Evolutionary conservation across 208 protist species (phyloP).

Genomic region (Blastocrithidia nonstop): DNA sequence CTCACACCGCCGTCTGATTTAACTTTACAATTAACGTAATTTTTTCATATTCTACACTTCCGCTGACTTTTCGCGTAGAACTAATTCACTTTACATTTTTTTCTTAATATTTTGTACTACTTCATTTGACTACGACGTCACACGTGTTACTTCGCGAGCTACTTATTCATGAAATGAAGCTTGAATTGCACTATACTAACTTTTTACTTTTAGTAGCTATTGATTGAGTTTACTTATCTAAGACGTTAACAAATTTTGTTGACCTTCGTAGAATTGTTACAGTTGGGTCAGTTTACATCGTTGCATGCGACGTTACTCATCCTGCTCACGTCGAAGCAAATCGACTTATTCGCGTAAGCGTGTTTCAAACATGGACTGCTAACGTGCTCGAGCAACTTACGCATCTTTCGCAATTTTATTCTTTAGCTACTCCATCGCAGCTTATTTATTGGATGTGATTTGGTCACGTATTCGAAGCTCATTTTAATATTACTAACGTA

Average conservation of each 20-base stretch:
- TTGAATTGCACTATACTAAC: constrained; percentile 31
- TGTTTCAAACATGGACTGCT: constrained; percentile 37
- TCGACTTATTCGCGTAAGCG: constrained; percentile 36
- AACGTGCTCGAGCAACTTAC: constrained; percentile 23
- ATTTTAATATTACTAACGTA: constrained; percentile 79
- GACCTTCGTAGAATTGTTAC: constrained; percentile 46
- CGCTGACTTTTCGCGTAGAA: constrained; percentile 32
- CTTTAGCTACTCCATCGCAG: constrained; percentile 48
- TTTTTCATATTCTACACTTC: constrained; percentile 21
- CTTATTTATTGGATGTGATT: constrained; percentile 58
- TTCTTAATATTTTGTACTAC: constrained; percentile 40
- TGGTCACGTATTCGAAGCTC: constrained; percentile 74
- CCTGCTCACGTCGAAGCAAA: constrained; percentile 39
- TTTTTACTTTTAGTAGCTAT: constrained; percentile 40
- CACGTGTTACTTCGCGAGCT: constrained; percentile 33
- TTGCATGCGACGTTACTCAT: constrained; percentile 33
- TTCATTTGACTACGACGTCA: constrained; percentile 43
- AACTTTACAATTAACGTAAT: constrained; percentile 35
- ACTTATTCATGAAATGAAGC: constrained; percentile 60
- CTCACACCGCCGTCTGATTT: constrained; percentile 37
- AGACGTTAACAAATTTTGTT: constrained; percentile 37
- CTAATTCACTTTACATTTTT: constrained; percentile 47
- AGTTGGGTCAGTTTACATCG: constrained; percentile 38
- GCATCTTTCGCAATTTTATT: constrained; percentile 40
- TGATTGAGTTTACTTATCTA: constrained; percentile 46